phyloP scores from a whole-genome alignment of 2,329 filamentous ascomycete genomes.

The Podosphaera aphanis region DNA sequence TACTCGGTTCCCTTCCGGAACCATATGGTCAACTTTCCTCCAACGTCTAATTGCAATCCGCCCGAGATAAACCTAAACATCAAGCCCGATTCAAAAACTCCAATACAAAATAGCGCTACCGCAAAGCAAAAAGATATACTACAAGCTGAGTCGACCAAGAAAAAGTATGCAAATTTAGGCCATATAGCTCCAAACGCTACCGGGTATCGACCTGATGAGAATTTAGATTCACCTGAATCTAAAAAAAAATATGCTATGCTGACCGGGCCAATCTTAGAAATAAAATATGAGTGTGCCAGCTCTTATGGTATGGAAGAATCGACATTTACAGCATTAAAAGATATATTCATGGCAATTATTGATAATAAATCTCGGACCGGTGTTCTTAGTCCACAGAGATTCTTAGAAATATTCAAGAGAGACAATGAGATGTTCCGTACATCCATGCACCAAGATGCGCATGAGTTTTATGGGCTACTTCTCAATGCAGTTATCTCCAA shows the following conservation, averaged over 20 bases:
- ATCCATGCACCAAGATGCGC: slow-evolving; percentile 93
- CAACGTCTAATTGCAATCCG: slow-evolving; percentile 42
- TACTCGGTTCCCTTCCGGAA: slow-evolving; percentile 88
- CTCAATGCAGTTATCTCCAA: slow-evolving; percentile 92
- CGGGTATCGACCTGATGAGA: slow-evolving; percentile 53
- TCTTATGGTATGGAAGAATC: slow-evolving; percentile 86
- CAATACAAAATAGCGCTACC: slow-evolving; percentile 22
- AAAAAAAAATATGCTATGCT: slow-evolving; percentile 92
- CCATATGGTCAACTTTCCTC: slow-evolving; percentile 84
- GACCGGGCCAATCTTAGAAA: slow-evolving; percentile 64
- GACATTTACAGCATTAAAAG: slow-evolving; percentile 81
- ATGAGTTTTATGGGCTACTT: slow-evolving; percentile 85
- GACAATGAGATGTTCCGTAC: slow-evolving; percentile 96
- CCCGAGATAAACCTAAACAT: slow-evolving; percentile 37
- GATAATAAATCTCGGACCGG: slow-evolving; percentile 62
- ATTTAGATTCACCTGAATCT: slow-evolving; percentile 82
- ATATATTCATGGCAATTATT: slow-evolving; percentile 82
- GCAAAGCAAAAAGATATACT: slow-evolving; percentile 30
- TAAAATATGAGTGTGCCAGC: slow-evolving; percentile 56
- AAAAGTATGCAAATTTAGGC: slow-evolving; percentile 28
- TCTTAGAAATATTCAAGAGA: slow-evolving; percentile 76
- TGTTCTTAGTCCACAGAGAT: slow-evolving; percentile 75
- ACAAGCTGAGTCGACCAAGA: slow-evolving; percentile 28
- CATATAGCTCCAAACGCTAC: slow-evolving; percentile 29
- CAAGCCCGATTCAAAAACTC: slow-evolving; percentile 30